A percentile compares a stretch with the other conserved stretches of the same genome.
Conservation (phyloP, 495 filamentous ascomycete species). For the Durotheca rogersii region DNA sequence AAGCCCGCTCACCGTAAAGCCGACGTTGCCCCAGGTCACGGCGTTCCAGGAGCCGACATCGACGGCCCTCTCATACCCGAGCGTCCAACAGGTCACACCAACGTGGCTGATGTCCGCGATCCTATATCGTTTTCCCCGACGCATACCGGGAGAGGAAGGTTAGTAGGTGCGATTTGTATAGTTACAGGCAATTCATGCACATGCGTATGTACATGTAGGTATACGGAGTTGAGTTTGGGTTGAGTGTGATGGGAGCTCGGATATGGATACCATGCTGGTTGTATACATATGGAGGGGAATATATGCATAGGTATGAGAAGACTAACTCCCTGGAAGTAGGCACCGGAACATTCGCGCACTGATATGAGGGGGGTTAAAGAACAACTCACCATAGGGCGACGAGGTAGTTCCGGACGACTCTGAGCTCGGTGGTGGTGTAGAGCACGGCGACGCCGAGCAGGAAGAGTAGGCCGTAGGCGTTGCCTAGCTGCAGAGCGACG, state of each 20-base stretch:
- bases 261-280: too few relatives aligned
- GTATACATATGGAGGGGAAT: too few relatives aligned
- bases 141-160: too few relatives aligned
- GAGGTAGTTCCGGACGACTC: constrained; percentile 67
- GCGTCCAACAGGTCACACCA: constrained; percentile 58
- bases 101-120: constrained; percentile 71
- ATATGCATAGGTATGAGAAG: too few relatives aligned
- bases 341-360: too few relatives aligned
- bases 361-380: background rate
- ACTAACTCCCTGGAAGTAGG: too few relatives aligned
- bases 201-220: too few relatives aligned
- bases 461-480: constrained; percentile 65
- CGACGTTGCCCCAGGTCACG: constrained; percentile 74
- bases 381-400: constrained; percentile 53
- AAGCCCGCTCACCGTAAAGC: constrained; percentile 51
- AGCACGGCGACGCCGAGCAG: constrained; percentile 61
- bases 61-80: constrained; percentile 56
- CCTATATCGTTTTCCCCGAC: constrained; percentile 14
- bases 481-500: constrained; percentile 58
- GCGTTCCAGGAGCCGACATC: constrained; percentile 64
- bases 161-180: too few relatives aligned
- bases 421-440: constrained; percentile 62
- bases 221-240: too few relatives aligned
- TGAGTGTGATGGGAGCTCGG: background rate
- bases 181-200: too few relatives aligned